Conservation (phyloP, 306 rosid species). For the Castanospermum australe region DNA sequence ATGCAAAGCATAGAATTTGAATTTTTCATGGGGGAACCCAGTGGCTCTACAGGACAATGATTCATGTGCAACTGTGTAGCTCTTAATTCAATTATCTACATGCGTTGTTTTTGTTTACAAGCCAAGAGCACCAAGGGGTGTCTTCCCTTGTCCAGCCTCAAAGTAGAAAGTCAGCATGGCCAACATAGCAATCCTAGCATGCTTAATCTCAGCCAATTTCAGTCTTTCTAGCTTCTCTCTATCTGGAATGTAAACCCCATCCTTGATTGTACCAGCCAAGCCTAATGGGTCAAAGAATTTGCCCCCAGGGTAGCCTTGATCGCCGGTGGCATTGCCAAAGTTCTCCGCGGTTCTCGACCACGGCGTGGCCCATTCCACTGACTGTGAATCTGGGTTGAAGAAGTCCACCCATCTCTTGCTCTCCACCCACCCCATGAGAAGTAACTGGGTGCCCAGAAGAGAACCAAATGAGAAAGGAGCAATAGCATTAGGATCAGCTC, state of each 20-base stretch:
- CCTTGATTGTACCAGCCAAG: slow-evolving; percentile 54
- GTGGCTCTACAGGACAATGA: slow-evolving; percentile 3
- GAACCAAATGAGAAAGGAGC: slow-evolving; percentile 98
- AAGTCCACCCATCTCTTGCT: slow-evolving; percentile 98
- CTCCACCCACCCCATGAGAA: slow-evolving; percentile 99
- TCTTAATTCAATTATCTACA: slow-evolving; percentile 38
- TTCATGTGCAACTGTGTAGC: not conserved
- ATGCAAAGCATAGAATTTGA: slow-evolving; percentile 8
- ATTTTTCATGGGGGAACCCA: not conserved
- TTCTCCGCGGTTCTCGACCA: slow-evolving; percentile 95
- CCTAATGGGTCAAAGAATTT: slow-evolving; percentile 77
- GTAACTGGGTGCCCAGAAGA: slow-evolving; percentile 82
- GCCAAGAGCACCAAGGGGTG: slow-evolving; percentile 86
- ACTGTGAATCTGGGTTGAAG: slow-evolving; percentile 95
- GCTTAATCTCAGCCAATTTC: slow-evolving; percentile 76
- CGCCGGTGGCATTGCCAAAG: slow-evolving; percentile 82
- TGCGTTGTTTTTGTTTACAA: slow-evolving; percentile 41
- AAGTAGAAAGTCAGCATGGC: slow-evolving; percentile 88
- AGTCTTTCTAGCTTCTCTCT: slow-evolving; percentile 71
- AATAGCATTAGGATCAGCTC: slow-evolving; percentile 84
- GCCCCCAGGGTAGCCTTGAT: slow-evolving; percentile 96
- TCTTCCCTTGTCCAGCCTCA: slow-evolving; percentile 89
- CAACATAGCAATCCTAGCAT: slow-evolving; percentile 72
- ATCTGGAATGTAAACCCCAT: slow-evolving; percentile 65
- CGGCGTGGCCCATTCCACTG: slow-evolving; percentile 97